phyloP scores from a whole-genome alignment of 1,284 basidiomycete genomes.

The Ceratobasidium papillatum region DNA sequence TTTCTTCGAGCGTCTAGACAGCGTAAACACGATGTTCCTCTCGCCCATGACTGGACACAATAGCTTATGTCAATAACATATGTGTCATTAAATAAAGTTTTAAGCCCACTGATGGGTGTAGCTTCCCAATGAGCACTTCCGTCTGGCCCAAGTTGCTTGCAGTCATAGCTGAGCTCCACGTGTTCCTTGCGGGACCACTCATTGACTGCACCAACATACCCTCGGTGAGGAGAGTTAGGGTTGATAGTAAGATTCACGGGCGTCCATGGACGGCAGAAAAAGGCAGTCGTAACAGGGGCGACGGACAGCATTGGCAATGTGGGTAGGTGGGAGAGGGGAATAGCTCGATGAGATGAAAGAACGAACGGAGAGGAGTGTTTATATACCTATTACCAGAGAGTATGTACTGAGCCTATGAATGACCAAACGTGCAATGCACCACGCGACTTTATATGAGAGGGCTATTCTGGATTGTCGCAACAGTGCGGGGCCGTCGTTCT shows the following conservation, averaged over 20 bases:
- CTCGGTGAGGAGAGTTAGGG: background rate
- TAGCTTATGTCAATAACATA: background rate
- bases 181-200: background rate
- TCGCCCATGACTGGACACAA: constrained; percentile 20
- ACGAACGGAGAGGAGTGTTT: background rate
- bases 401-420: background rate
- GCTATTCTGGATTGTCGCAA: too few species aligned
- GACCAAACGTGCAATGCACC: background rate
- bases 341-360: background rate
- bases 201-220: background rate
- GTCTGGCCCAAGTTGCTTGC: background rate
- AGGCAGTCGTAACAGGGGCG: background rate
- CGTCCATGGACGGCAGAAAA: background rate
- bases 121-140: constrained; percentile 18
- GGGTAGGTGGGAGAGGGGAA: background rate
- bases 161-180: background rate
- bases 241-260: background rate
- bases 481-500: background rate
- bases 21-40: background rate
- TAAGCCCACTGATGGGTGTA: constrained; percentile 20
- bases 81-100: background rate
- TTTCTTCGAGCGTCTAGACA: background rate
- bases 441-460: background rate
- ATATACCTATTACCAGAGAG: background rate
- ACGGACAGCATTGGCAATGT: background rate